Evolutionary conservation across 176 grass and related monocot species (phyloP), one percentile per base, ranked within the genome.

Genomic region (Metroxylon sagu): DNA sequence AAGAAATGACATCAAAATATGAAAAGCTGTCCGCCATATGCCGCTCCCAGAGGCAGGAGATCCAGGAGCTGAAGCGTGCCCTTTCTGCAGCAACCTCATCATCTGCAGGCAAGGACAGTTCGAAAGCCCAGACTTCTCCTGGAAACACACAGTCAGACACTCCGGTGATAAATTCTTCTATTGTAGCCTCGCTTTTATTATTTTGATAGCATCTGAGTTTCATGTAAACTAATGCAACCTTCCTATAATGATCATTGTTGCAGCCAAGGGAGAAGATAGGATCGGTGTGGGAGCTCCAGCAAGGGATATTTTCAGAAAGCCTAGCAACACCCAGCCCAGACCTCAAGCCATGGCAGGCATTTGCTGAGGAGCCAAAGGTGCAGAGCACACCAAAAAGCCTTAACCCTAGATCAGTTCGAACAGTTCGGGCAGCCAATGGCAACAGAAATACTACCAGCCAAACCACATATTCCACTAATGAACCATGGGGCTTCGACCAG

Each of bases 1-100:
- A 18, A 3, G 89, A 94, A 65, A 94, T 94, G 64, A 84, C 80
- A 67, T 69, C 83, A 14, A 94, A 88, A 64, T 88, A 61, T 71
- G 89, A 88, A 72, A 85, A 94, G 74, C 59, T 88, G 39, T 76
- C 89, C 49, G 74, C 89, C 67, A 88, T 94, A 12, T 94, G 84
- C 52, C 80, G 71, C 17, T 87, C 89, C 25, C 89, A 94, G 15
- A 75, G 83, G 16, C 74, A 79, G 26, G 89, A 94, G 73, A 81
- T 94, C 57, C 88, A 93, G 74, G 83, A 81, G 35, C 71, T 93
- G n/a, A 93, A 93, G 58, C 77, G 67, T 7, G 61, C 63, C 57
- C 48, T 88, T 68, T 76, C 76, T 26, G 80, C 79, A 59, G 61
- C 76, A 53, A 77, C 56, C 19, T 49, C 73, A 14, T 63, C 75